phyloP scores from a whole-genome alignment of 1,284 basidiomycete species.

The Trametes versicolor region DNA sequence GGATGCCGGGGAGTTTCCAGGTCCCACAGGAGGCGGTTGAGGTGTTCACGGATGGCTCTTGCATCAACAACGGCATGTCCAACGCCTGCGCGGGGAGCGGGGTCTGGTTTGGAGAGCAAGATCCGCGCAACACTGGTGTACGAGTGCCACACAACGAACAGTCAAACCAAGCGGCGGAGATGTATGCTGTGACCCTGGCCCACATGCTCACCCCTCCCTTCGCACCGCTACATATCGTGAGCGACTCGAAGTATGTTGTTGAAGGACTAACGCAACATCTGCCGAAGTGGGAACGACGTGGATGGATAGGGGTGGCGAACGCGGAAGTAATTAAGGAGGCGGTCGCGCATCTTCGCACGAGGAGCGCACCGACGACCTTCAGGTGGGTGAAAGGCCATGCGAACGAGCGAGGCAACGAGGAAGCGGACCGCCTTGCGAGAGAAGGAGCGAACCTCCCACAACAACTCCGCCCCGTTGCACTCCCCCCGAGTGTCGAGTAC shows the following conservation, averaged over 20 bases:
- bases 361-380: background rate
- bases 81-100: slow-evolving; percentile 37
- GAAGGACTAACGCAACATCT: background rate
- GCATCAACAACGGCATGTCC: slow-evolving; percentile 10
- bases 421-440: background rate
- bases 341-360: background rate
- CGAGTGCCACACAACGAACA: slow-evolving; percentile 30
- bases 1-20: too few species aligned
- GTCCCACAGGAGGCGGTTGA: too few species aligned
- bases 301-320: background rate
- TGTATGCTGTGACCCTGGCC: slow-evolving; percentile 34
- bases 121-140: slow-evolving; percentile 29
- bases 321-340: background rate
- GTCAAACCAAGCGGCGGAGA: slow-evolving; percentile 40
- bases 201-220: background rate
- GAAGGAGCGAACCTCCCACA: background rate
- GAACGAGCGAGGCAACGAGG: background rate
- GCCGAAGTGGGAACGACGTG: background rate
- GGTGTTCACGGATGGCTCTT: slow-evolving; percentile 24
- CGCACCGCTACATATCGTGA: slow-evolving; percentile 1
- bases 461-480: too few species aligned
- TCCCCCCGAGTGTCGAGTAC: too few species aligned
- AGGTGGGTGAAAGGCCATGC: background rate
- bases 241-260: too few species aligned
- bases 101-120: slow-evolving; percentile 28